Conservation (phyloP, 768 basidiomycete species). For the Asterophora lycoperdoides region DNA sequence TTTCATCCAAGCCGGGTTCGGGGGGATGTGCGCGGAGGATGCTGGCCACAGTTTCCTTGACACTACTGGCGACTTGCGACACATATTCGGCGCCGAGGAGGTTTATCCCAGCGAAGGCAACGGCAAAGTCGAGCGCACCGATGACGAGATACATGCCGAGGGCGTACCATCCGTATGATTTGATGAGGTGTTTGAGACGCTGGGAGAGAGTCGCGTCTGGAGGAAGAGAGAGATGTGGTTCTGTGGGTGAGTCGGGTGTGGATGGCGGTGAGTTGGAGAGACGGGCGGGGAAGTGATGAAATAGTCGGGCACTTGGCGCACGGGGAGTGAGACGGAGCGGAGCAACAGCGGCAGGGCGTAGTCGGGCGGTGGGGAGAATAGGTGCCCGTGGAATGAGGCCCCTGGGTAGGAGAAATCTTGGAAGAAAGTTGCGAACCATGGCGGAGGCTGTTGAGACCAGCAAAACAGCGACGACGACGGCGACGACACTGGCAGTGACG, state of each 20-base stretch:
- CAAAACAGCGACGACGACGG: background rate
- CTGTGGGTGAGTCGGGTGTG: conserved; percentile 25
- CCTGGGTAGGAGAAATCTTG: conserved; percentile 44
- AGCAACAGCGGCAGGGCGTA: conserved; percentile 26
- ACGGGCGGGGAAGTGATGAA: conserved; percentile 46
- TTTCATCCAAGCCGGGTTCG: conserved; percentile 66
- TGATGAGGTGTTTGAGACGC: conserved; percentile 77
- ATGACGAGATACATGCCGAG: conserved; percentile 83
- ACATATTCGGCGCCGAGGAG: conserved; percentile 91
- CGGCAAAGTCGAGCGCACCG: conserved; percentile 72
- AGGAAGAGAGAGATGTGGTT: conserved; percentile 30
- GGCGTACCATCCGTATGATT: conserved; percentile 94
- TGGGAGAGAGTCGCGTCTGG: conserved; percentile 58
- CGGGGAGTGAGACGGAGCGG: conserved; percentile 23
- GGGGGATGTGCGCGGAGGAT: conserved; percentile 49
- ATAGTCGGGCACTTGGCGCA: conserved; percentile 43
- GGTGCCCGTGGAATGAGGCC: conserved; percentile 40
- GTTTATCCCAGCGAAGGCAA: conserved; percentile 82
- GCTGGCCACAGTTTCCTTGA: conserved; percentile 44
- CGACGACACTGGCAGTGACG: background rate
- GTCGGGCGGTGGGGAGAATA: conserved; percentile 42
- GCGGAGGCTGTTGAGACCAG: background rate
- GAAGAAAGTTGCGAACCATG: conserved; percentile 38
- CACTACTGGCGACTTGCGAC: conserved; percentile 54
- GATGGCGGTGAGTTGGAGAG: conserved; percentile 36